Evolutionary conservation across 202 grass and related monocot species (phyloP), one percentile per base, ranked within the genome.

Genomic region (Schoenoplectus tabernaemontani): DNA sequence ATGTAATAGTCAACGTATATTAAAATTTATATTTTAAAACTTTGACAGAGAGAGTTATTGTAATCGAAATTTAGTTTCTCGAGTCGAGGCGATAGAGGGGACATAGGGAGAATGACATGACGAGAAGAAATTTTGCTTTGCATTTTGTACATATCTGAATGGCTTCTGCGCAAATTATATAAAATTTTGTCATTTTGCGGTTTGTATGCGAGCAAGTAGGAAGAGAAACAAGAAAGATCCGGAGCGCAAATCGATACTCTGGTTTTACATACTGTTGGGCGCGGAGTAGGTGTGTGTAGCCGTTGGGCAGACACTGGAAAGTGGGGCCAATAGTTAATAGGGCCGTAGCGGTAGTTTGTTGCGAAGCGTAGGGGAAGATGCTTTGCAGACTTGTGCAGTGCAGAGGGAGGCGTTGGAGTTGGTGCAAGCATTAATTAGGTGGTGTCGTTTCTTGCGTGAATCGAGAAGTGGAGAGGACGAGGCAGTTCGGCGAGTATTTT

Each of bases 401-500:
- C 28, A 28, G 28, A 1, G 28, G 23, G 64, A 50, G 68, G 30
- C 48, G 17, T 33, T 20, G 53, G 46, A 30, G 71, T 56, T 76
- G 47, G 65, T 42, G 65, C 9, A 44, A 24, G 17, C n/a, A 69
- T 69, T 69, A 24, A 69, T 44, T 69, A 44, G 20, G 9, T 22
- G 4, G 1, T 69, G 65, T 69, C 65, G 65, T 44, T 42, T 39
- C 10, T 69, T 24, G 38, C 5, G 38, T 23, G n/a, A 20, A 24
- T 38, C 33, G 62, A 65, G 16, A 65, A 20, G 28, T 15, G 62
- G 16, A 13, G 19, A 43, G 39, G 38, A 23, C 38, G 65, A 69
- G 4, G 19, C 28, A 36, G 70, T 75, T 75, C 70, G 70, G 70
- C 70, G 70, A 54, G 47, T 76, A 56, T 36, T 76, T 76, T 76